These are phyloP conservation scores for Passiflora organensis DNA, from an alignment of 345 rosid genomes.

Conservation along the genomic window DNA sequence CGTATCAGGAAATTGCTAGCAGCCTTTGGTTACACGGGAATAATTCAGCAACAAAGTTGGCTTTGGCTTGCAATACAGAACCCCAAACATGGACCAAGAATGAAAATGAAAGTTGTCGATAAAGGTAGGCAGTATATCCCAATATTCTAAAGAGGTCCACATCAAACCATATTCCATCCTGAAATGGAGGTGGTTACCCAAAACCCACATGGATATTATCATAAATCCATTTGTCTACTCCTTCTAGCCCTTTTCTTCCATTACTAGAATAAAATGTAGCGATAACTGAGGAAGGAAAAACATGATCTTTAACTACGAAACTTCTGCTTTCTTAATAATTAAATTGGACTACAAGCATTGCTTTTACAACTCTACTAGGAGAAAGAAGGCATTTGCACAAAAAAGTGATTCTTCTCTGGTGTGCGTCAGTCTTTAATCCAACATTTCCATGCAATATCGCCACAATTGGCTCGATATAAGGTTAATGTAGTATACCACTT, in stretches of 20 bases:
- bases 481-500: slow-evolving; percentile 8
- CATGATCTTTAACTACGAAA: slow-evolving; percentile 15
- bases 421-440: slow-evolving; percentile 10
- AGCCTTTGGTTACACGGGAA: background rate
- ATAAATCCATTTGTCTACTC: slow-evolving; percentile 1
- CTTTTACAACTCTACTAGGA: slow-evolving; percentile 34
- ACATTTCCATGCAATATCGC: slow-evolving; percentile 8
- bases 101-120: slow-evolving; percentile 31
- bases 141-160: slow-evolving; percentile 40
- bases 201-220: background rate
- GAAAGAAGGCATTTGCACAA: slow-evolving; percentile 12
- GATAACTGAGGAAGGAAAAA: slow-evolving; percentile 5
- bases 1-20: too few species aligned
- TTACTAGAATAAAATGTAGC: slow-evolving; percentile 8
- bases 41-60: slow-evolving; percentile 2
- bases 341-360: slow-evolving; percentile 28
- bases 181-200: slow-evolving; percentile 34
- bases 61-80: slow-evolving; percentile 4
- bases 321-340: slow-evolving; percentile 13
- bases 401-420: slow-evolving; percentile 14
- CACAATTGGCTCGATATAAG: background rate
- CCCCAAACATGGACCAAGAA: slow-evolving; percentile 17
- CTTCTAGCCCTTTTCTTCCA: background rate
- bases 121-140: slow-evolving; percentile 27
- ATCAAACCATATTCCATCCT: slow-evolving; percentile 23